Evolutionary conservation across 176 grass and related monocot species (phyloP).

Genomic region (Canna indica): DNA sequence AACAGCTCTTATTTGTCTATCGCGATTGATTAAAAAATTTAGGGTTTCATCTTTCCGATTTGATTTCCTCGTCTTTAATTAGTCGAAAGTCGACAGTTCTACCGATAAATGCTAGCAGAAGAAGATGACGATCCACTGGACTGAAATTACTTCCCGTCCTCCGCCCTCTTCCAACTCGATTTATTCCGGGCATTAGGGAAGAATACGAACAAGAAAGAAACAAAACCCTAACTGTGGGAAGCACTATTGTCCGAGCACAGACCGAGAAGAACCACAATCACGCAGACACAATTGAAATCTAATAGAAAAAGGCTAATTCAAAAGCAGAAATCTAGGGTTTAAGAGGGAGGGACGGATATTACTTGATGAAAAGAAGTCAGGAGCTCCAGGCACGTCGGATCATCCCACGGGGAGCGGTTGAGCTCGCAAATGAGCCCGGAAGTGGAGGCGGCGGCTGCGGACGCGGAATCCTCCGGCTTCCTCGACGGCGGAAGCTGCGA

Average conservation of each 20-base stretch:
- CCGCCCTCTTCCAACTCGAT: neutral
- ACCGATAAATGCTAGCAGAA: neutral
- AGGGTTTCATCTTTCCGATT: neutral
- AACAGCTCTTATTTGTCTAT: neutral
- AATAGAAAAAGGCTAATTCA: neutral
- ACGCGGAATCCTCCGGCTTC: neutral
- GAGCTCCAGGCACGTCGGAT: neutral
- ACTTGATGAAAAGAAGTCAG: neutral
- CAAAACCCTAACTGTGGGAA: conserved; percentile 2
- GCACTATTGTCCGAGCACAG: neutral
- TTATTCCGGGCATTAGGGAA: conserved; percentile 1
- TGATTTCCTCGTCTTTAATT: neutral
- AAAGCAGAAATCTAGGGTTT: neutral
- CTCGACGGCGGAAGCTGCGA: neutral
- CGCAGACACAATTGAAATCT: neutral
- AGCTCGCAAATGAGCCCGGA: conserved; percentile 7
- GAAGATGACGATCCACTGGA: neutral
- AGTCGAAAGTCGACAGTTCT: neutral
- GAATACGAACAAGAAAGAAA: neutral
- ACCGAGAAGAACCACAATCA: neutral
- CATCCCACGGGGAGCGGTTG: conserved; percentile 19
- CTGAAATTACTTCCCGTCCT: neutral
- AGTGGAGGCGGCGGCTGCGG: neutral
- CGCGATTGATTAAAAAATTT: neutral
- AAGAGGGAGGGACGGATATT: neutral